Evolutionary conservation across 1,284 basidiomycete genomes (phyloP), one percentile per base, ranked within the genome.

Genomic region (Boletus mariae): DNA sequence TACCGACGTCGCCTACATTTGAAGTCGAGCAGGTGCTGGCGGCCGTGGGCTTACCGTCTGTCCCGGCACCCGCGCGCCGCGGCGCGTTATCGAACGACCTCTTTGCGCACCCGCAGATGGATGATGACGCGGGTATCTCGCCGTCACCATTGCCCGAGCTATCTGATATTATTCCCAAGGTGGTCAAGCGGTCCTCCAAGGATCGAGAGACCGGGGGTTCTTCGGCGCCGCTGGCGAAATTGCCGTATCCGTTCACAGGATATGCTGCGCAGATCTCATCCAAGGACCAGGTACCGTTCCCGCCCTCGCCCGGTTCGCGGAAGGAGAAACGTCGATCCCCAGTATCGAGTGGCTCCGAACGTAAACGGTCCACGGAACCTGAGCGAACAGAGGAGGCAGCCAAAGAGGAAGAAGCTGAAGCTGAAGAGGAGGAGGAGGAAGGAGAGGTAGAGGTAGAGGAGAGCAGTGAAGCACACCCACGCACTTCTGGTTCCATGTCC

Each of bases 401-500:
- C 0, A 71, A 69, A 4, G 75, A 72, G 4, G 72, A 75, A 4
- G 67, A 66, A 2, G 72, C 62, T 13, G 73, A 20, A 5, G 75
- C 73, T 0, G 72, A 69, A 0, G 76, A 72, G 1, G 72, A 74
- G 0, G 68, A 68, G 2, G 75, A 71, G 10, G 73, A 71, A 1
- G 67, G 65, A 2, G 64, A 59, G 1, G 71, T 65, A 45, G 75
- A 76, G 55, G 71, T 73, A 23, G 74, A 71, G 35, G 66, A 68
- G 48, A 65, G 57, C 45, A 75, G 76, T 54, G 73, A 78, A 47
- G 73, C 74, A 4, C 74, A 74, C 4, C 82, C 82, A 37, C 78
- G 83, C 29, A 84, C 80, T 1, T 88, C 86, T 4, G 85, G 80
- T 17, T 90, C 87, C 4, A 82, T 91, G 80, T 90, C 87, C 5